Conservation (phyloP, 1,284 basidiomycete genomes). For the Leccinum griseonigrum region DNA sequence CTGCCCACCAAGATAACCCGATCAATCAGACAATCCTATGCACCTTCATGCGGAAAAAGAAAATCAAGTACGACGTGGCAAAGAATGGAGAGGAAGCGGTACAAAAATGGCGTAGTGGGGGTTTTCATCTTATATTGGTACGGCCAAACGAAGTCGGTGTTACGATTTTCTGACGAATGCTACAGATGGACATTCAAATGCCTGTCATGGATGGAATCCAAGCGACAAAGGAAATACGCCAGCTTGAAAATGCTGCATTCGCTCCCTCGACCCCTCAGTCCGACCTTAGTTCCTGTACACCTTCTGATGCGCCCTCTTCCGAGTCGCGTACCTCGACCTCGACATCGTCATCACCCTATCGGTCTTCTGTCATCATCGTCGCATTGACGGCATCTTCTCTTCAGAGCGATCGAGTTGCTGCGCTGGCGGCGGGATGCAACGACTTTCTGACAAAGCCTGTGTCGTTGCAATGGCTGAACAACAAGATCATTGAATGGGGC, state of each 20-base stretch:
- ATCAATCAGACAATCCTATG: conserved; percentile 98
- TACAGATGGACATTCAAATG: conserved; percentile 99
- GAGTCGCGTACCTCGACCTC: conserved; percentile 47
- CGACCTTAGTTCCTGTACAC: conserved; percentile 49
- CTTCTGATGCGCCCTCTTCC: conserved; percentile 46
- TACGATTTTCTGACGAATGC: conserved; percentile 4
- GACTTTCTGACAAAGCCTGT: conserved; percentile 99
- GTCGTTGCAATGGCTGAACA: conserved; percentile 92
- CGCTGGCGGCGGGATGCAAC: conserved; percentile 97
- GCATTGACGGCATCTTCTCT: conserved; percentile 94
- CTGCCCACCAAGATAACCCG: conserved; percentile 76
- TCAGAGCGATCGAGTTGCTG: conserved; percentile 91
- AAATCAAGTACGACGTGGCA: conserved; percentile 94
- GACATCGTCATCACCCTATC: conserved; percentile 67
- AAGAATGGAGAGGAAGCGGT: conserved; percentile 96
- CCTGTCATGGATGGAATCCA: conserved; percentile 98
- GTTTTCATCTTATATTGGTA: conserved; percentile 95
- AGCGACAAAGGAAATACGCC: conserved; percentile 94
- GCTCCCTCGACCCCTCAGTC: conserved; percentile 66
- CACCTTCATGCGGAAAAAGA: conserved; percentile 95
- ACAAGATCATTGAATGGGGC: conserved; percentile 99
- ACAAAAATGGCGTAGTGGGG: conserved; percentile 91
- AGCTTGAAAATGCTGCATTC: conserved; percentile 79
- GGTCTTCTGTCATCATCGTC: conserved; percentile 97
- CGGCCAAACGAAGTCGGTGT: conserved; percentile 24